A percentile compares a stretch with the other conserved stretches of the same genome.
Evolutionary conservation across 768 basidiomycete species (phyloP).

Genomic region (Mrakia frigida): DNA sequence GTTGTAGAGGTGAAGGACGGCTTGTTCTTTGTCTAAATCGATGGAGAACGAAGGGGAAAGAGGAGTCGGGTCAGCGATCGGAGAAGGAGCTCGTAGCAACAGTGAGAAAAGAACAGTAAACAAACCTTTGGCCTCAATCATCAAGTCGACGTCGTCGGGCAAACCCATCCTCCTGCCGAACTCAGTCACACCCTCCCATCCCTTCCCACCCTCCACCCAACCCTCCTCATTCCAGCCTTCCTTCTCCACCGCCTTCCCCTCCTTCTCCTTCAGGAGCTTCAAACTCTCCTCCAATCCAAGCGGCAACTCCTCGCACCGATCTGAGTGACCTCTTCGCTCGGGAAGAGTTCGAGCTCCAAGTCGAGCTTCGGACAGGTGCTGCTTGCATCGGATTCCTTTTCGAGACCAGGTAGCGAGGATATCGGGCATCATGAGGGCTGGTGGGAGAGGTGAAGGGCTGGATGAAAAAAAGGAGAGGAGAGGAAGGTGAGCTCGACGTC

Average conservation of each 20-base stretch:
- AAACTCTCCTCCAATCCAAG: conserved; percentile 21
- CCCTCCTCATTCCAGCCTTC: conserved; percentile 16
- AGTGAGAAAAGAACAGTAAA: not conserved
- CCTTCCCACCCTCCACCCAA: conserved; percentile 3
- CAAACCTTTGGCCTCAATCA: conserved; percentile 66
- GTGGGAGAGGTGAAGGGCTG: conserved; percentile 49
- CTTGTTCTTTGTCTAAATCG: conserved; percentile 30
- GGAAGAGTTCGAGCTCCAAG: conserved; percentile 74
- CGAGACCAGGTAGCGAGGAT: conserved; percentile 61
- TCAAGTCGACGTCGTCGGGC: conserved; percentile 32
- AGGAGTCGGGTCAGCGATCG: not conserved
- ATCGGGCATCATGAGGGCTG: conserved; percentile 59
- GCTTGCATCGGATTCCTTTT: conserved; percentile 74
- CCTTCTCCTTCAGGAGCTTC: not conserved
- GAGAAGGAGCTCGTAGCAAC: not conserved
- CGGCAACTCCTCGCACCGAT: conserved; percentile 48
- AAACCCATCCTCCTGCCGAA: conserved; percentile 21
- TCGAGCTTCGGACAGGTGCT: conserved; percentile 87
- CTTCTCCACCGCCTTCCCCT: not conserved
- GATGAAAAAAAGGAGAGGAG: too few relatives aligned
- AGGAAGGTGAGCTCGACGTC: too few relatives aligned
- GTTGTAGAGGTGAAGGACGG: conserved; percentile 32
- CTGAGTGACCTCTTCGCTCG: conserved; percentile 81
- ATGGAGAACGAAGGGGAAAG: too few relatives aligned
- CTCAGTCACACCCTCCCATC: conserved; percentile 19